Evolutionary conservation across 2,329 filamentous ascomycete genomes (phyloP), one percentile per base, ranked within the genome.

Genomic region (Furcasterigmium furcatum): DNA sequence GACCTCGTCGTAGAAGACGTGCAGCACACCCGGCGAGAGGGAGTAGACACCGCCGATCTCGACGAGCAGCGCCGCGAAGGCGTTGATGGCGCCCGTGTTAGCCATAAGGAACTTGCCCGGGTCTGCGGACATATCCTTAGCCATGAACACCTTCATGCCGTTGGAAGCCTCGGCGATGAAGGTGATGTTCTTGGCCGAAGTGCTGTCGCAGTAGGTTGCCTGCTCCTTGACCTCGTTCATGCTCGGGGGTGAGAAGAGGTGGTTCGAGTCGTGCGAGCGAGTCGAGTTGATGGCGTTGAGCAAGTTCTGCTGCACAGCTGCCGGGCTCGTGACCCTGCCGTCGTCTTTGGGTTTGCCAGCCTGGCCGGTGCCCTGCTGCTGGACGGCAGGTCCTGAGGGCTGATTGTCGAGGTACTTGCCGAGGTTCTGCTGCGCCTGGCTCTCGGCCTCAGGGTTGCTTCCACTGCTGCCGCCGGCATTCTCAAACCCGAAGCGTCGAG

Each of bases 121-220:
- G 21, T 80, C 67, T 9, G 58, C 58, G 9, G 67, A 62, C 50
- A 85, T 63, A 7, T 73, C 68, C 43, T 76, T 84, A 14, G 79
- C 72, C 14, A 91, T 69, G 58, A 90, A 92, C 29, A 95, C 76
- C 48, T 86, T 84, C 65, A 91, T 85, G 4, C 85, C 81, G 41
- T 84, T 83, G 3, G 82, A 79, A 4, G 88, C 79, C 38, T 88
- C 82, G 5, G 85, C 85, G 12, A 83, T 76, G 57, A 86, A 85
- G 14, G 73, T 72, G 10, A 96, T 80, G 63, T 95, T 84, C 46
- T 91, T 82, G 1, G 81, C 82, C 2, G 87, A 82, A 20, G 73
- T 85, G 54, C 82, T 78, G 68, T 96, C 91, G 63, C 91, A 96
- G 67, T 96, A 96, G 0, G 87, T 87, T 32, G 85, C 80, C 55